A percentile compares a stretch with the other conserved stretches of the same genome.
Conservation (phyloP, 352 stramenopile species). For the Globisporangium nagaii region DNA sequence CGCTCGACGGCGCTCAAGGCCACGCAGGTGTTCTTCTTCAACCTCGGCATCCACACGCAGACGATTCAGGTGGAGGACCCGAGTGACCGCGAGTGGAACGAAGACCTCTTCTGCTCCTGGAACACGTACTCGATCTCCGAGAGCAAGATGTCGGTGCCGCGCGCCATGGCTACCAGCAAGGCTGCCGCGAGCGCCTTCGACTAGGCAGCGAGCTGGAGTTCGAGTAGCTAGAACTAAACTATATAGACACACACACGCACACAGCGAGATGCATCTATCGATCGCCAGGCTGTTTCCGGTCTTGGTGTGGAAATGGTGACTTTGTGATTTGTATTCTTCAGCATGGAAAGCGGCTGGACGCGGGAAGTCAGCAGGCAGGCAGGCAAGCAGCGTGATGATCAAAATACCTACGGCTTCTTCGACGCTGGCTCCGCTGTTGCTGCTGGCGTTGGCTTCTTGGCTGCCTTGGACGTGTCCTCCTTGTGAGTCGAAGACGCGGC, state of each 20-base stretch:
- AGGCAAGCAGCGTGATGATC: no score
- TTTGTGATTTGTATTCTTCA: no score
- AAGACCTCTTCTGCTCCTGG: constrained; percentile 55
- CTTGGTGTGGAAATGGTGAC: no score
- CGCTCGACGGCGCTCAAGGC: constrained; percentile 37
- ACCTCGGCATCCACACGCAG: constrained; percentile 46
- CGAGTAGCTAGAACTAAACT: not conserved
- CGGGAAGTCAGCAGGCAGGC: no score
- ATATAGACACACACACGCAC: not conserved
- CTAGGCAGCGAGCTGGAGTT: constrained; percentile 11
- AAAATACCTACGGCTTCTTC: no score
- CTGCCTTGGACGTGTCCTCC: no score
- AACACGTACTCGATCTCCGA: constrained; percentile 43
- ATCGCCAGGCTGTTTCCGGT: no score
- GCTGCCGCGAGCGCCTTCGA: constrained; percentile 25
- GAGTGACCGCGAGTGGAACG: constrained; percentile 49
- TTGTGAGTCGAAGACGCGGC: no score
- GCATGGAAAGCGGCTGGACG: no score
- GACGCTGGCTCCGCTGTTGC: no score
- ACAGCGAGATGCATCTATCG: no score
- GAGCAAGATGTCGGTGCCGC: constrained; percentile 71
- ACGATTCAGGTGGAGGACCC: constrained; percentile 70
- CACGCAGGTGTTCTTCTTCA: constrained; percentile 48
- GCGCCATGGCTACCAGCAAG: constrained; percentile 35
- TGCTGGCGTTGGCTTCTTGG: no score